Percentiles rank a stretch among this genome's conserved stretches.
These are phyloP conservation scores for Lachnum nothofagi DNA, from an alignment of 2,329 filamentous ascomycete genomes.

Conservation along the genomic window DNA sequence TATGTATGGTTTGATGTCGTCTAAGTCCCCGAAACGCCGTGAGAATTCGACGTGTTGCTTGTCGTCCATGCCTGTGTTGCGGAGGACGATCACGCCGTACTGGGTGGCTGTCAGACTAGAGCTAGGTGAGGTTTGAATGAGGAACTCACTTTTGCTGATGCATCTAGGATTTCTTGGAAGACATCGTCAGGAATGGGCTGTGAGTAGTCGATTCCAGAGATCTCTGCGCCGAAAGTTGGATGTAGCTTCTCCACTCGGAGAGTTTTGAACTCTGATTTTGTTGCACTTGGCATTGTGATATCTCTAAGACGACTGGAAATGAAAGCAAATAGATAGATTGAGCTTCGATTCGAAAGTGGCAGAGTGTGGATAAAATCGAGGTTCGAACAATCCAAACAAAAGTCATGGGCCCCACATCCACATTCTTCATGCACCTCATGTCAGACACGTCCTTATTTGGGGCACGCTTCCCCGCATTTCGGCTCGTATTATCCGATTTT, in stretches of 20 bases:
- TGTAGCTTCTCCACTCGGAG: constrained; percentile 22
- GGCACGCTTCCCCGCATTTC: background rate
- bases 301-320: background rate
- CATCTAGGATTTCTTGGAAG: constrained; percentile 34
- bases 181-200: constrained; percentile 31
- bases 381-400: background rate
- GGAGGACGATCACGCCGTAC: constrained; percentile 51
- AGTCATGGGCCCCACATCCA: background rate
- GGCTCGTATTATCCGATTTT: too few relatives aligned
- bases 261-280: background rate
- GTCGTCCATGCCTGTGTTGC: constrained; percentile 46
- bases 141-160: constrained; percentile 33
- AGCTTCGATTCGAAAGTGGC: background rate
- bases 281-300: background rate
- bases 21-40: constrained; percentile 47
- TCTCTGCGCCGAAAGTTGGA: constrained; percentile 37
- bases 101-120: constrained; percentile 25
- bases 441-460: background rate
- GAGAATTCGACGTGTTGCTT: constrained; percentile 47
- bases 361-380: background rate
- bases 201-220: constrained; percentile 36
- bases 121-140: constrained; percentile 6
- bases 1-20: constrained; percentile 49
- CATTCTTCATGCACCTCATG: background rate
- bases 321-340: background rate